Evolutionary conservation across 108 stramenopile genomes (phyloP), one percentile per base, ranked within the genome.

Genomic region (Conticribra weissflogii): DNA sequence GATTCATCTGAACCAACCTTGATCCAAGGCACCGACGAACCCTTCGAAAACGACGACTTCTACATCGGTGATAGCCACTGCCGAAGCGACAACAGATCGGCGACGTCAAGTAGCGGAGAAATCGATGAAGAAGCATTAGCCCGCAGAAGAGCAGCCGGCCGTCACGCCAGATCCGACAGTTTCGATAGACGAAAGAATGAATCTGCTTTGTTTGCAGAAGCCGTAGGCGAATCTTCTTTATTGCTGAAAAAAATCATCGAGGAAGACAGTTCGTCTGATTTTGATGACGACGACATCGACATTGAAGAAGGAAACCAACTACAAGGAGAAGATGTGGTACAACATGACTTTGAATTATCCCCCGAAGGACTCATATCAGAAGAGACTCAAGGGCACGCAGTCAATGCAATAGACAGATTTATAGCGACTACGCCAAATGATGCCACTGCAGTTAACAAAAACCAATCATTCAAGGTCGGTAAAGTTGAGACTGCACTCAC

Each of bases 201-300:
- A 79, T 85, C 88, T 1, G 85, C 74, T 1, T 88, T 90, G 68
- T 93, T 88, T 76, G 86, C 88, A 9, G 77, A 86, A 63, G 88
- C 88, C 24, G 85, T 93, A 2, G 91, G 91, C 27, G 91, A 93
- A 72, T 47, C 69, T 28, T 64, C 62, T 3, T 31, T 81, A 44
- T 62, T 72, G 23, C 48, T 87, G 0, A 77, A 87, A 27, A 66
- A 73, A 34, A 91, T 91, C 59, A 78, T 91, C n/a, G 80, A 81
- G 28, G 78, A 78, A 41, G 77, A 78, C 41, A 71, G 70, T 64
- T 66, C 64, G 0, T 65, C 63, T 23, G 70, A 78, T 66, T 78
- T 78, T 54, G 81, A 82, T 54, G 81, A 79, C 32, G 69, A 76
- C 57, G 89, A 90, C 32, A 85, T 84, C 23, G 74, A 85, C 55